Conservation (phyloP, 2,329 filamentous ascomycete genomes). For the Apiospora phragmitis region DNA sequence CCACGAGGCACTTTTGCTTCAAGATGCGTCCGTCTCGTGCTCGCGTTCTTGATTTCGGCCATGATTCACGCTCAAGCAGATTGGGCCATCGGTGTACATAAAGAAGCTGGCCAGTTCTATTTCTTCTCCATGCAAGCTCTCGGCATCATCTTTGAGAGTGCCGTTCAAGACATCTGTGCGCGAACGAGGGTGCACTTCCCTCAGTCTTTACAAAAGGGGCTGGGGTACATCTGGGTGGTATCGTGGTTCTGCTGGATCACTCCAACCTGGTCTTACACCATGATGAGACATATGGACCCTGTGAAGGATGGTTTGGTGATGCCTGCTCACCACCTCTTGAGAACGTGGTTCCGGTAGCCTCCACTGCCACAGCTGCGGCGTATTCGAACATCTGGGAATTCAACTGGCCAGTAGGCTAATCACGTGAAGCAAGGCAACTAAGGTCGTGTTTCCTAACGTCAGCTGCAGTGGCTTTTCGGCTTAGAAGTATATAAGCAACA, state of each 20-base stretch:
- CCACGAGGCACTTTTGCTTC: not conserved
- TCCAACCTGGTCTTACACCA: not conserved
- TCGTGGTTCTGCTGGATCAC: slow-evolving; percentile 7
- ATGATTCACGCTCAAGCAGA: not conserved
- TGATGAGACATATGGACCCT: not conserved
- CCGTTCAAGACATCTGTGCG: not conserved
- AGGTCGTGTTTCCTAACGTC: no score
- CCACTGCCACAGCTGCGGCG: not conserved
- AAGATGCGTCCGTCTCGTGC: not conserved
- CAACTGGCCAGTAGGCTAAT: no score
- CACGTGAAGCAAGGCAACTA: no score
- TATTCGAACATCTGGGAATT: not conserved
- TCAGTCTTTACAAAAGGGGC: not conserved
- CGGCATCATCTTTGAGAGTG: not conserved
- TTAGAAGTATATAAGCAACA: no score
- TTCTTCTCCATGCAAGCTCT: slow-evolving; percentile 5
- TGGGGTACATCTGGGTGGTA: slow-evolving; percentile 6
- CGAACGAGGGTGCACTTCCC: not conserved
- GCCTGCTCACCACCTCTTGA: not conserved
- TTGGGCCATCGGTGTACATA: not conserved
- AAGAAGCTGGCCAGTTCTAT: not conserved
- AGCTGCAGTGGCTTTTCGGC: no score
- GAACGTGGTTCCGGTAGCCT: not conserved
- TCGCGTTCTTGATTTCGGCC: not conserved
- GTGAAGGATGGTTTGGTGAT: not conserved